phyloP scores from a whole-genome alignment of 1,284 basidiomycete species.

The Phylloporus sp. region DNA sequence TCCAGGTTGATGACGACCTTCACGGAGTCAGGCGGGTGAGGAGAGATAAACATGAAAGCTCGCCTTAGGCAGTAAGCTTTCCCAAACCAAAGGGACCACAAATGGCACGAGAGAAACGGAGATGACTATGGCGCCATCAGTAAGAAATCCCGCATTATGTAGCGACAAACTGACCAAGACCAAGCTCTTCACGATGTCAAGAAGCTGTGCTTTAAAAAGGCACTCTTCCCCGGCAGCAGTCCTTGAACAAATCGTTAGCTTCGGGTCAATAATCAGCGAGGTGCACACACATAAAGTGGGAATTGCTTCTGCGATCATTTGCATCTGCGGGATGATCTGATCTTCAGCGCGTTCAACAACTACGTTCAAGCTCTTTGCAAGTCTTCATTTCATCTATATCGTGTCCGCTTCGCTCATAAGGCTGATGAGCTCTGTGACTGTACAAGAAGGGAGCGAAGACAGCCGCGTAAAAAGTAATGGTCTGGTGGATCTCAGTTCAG shows the following conservation, averaged over 20 bases:
- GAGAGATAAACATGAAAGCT: constrained; percentile 26
- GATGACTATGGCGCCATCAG: constrained; percentile 55
- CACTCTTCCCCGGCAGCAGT: constrained; percentile 73
- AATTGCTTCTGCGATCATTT: constrained; percentile 72
- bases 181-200: constrained; percentile 78
- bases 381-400: constrained; percentile 79
- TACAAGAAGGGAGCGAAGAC: constrained; percentile 68
- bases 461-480: constrained; percentile 62
- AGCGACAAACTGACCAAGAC: constrained; percentile 59
- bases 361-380: constrained; percentile 74
- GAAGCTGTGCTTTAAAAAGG: constrained; percentile 79
- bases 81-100: constrained; percentile 79
- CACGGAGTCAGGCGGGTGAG: constrained; percentile 14
- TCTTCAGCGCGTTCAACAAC: constrained; percentile 75
- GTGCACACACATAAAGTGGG: constrained; percentile 75
- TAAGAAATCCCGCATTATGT: not conserved
- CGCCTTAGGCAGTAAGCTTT: constrained; percentile 75
- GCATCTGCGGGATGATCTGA: constrained; percentile 76
- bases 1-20: constrained; percentile 80
- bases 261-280: constrained; percentile 4
- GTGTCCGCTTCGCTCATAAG: constrained; percentile 82
- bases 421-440: constrained; percentile 67
- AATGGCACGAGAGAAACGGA: constrained; percentile 64
- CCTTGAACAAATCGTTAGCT: constrained; percentile 50
- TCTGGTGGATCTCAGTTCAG: constrained; percentile 49